A percentile compares a stretch with the other conserved stretches of the same genome.
Evolutionary conservation across 1,139 yeast genomes (phyloP).

Genomic region (Meyerozyma carpophila): DNA sequence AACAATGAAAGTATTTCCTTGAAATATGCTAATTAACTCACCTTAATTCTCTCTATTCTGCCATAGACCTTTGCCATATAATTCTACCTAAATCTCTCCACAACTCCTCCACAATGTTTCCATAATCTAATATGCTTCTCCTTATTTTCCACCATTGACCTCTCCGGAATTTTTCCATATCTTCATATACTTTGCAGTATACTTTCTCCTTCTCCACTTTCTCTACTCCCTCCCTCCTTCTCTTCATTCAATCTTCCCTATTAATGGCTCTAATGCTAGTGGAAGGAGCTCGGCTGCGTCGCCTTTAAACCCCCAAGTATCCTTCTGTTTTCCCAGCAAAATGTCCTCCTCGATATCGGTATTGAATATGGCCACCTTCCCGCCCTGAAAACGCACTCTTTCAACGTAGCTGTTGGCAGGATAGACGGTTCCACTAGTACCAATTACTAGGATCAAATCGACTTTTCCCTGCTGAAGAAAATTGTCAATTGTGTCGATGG

Average conservation of each 20-base stretch:
- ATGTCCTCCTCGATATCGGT: constrained; percentile 51
- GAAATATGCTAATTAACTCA: too few relatives aligned
- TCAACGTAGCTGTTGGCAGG: constrained; percentile 92
- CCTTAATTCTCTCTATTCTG: too few relatives aligned
- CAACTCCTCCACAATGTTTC: too few relatives aligned
- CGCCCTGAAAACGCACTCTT: constrained; percentile 65
- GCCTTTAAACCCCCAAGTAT: constrained; percentile 70
- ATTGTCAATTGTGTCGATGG: constrained; percentile 62
- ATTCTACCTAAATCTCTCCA: too few relatives aligned
- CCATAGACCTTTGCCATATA: too few relatives aligned
- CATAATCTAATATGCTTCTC: too few relatives aligned
- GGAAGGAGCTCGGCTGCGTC: constrained; percentile 76
- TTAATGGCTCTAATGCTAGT: constrained; percentile 52
- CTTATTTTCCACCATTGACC: too few relatives aligned
- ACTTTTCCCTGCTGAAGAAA: constrained; percentile 57
- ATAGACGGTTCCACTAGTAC: constrained; percentile 82
- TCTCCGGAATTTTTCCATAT: too few relatives aligned
- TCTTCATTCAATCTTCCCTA: constrained; percentile 13
- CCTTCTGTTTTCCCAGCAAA: constrained; percentile 33
- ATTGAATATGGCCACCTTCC: constrained; percentile 79
- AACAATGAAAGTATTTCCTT: too few relatives aligned
- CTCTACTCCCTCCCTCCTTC: too few relatives aligned
- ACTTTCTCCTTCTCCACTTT: too few relatives aligned
- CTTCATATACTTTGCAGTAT: too few relatives aligned
- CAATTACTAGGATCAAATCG: constrained; percentile 75